Evolutionary conservation across 2,329 filamentous ascomycete species (phyloP), one percentile per base, ranked within the genome.

Genomic region (Paracoccidioides brasiliensis): DNA sequence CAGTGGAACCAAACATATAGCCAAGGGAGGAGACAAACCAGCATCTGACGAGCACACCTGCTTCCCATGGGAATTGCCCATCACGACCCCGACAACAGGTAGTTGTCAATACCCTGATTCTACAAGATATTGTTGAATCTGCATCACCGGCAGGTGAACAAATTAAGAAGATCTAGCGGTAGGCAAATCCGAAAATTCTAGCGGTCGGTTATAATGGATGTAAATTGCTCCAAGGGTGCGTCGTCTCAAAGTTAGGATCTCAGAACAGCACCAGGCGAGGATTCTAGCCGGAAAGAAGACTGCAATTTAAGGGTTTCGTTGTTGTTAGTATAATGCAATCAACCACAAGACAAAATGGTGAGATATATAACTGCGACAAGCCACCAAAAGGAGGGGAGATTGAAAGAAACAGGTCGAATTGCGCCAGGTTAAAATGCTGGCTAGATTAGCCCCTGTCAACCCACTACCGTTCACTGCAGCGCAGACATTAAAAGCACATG

Each of bases 11-110:
- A 50, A 42, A 14, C 54, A 53, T 50, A 45, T 42, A 56, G 5
- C 5, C 6, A 22, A 9, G 5, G 33, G 14, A 10, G 10, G 30
- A 14, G 10, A 76, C 82, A 67, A 77, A 95, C 90, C 88, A 85
- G 95, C 88, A 76, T 95, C 90, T 74, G 86, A 88, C 74, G 90
- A 85, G 71, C 90, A 85, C 76, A 95, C 82, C 73, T 88, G 88
- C 74, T 96, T 96, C 73, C 90, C 90, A 74, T 91, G 90, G 70
- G 85, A 86, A 76, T 97, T 96, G 70, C 91, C 91, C 91, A 97
- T 97, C 67, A 61, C 57, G 64, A 61, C 48, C 44, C 54, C 58
- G 41, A 52, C 51, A 51, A 51, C 42, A 32, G 8, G 5, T 33
- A 52, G 58, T 59, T 56, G 49, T 15, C 54, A 40, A 43, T 49